A percentile compares a stretch with the other conserved stretches of the same genome.
Conservation (phyloP, 1,284 basidiomycete genomes). For the Ceraceosorus guamensis region DNA sequence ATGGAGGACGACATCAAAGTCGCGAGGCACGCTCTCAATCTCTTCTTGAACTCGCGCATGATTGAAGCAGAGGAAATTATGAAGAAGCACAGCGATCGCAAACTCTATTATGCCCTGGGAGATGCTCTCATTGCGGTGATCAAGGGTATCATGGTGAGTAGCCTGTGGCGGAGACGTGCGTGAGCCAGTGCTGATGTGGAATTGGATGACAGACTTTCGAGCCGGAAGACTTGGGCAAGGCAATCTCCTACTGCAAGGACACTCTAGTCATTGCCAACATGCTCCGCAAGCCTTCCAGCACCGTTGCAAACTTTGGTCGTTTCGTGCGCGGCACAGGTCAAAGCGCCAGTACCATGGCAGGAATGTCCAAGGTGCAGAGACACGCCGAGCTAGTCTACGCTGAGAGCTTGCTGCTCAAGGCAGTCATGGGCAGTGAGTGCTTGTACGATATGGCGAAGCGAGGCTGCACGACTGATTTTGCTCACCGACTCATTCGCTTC, state of each 20-base stretch:
- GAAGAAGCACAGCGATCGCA: constrained; percentile 29
- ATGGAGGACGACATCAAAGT: constrained; percentile 31
- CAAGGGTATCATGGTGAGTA: constrained; percentile 42
- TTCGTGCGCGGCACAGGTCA: constrained; percentile 45
- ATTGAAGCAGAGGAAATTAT: constrained; percentile 43
- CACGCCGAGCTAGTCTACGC: constrained; percentile 46
- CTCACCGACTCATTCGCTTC: not conserved
- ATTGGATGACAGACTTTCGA: constrained; percentile 45
- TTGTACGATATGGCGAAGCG: too few relatives aligned
- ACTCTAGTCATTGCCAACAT: constrained; percentile 34
- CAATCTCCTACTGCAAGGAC: constrained; percentile 45
- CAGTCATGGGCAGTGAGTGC: constrained; percentile 32
- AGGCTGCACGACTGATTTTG: not conserved
- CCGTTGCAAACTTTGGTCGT: constrained; percentile 35
- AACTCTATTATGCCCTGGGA: constrained; percentile 45
- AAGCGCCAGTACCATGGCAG: constrained; percentile 24
- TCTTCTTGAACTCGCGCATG: constrained; percentile 48
- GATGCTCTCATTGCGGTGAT: constrained; percentile 44
- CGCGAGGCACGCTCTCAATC: constrained; percentile 34
- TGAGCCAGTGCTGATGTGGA: too few relatives aligned
- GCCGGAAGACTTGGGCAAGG: constrained; percentile 40
- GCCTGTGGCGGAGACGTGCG: not conserved
- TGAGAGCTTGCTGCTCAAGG: constrained; percentile 42
- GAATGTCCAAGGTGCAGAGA: constrained; percentile 41
- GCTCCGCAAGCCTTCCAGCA: constrained; percentile 34